Evolutionary conservation across 2,329 filamentous ascomycete species (phyloP).

Genomic region (Drechslera avenae): DNA sequence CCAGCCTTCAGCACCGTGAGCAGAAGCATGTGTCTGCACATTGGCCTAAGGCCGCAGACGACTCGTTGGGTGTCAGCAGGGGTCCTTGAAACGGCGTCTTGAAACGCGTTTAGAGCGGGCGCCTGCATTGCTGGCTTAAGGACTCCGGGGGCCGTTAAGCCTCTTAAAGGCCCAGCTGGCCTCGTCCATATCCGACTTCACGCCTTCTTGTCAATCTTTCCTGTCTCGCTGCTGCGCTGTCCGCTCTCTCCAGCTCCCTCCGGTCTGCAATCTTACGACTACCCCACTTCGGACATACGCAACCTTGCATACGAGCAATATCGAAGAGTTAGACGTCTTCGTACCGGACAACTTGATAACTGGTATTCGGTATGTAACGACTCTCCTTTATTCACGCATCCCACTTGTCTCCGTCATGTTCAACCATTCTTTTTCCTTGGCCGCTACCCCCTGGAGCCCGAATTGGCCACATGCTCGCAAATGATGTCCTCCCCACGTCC

Average conservation of each 20-base stretch:
- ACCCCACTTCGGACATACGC: slow-evolving; percentile 9
- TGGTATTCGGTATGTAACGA: slow-evolving; percentile 6
- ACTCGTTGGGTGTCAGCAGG: slow-evolving; percentile 40
- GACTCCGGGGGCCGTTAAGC: slow-evolving; percentile 6
- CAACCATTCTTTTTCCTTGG: background rate
- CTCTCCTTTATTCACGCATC: background rate
- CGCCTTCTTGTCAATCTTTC: slow-evolving; percentile 22
- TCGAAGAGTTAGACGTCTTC: slow-evolving; percentile 1
- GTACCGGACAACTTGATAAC: background rate
- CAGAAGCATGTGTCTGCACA: background rate
- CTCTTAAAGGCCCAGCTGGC: slow-evolving; percentile 31
- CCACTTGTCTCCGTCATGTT: background rate
- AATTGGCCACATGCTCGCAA: background rate
- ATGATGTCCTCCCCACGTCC: background rate
- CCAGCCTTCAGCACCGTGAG: background rate
- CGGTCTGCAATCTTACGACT: slow-evolving; percentile 1
- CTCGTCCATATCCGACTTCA: slow-evolving; percentile 24
- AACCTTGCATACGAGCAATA: background rate
- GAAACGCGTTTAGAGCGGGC: slow-evolving; percentile 42
- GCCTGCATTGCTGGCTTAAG: slow-evolving; percentile 35
- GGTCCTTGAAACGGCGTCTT: slow-evolving; percentile 44
- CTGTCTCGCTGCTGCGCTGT: slow-evolving; percentile 7
- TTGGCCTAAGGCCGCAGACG: slow-evolving; percentile 29
- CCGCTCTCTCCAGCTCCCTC: slow-evolving; percentile 9
- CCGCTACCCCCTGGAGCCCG: background rate